phyloP scores from a whole-genome alignment of 2,329 filamentous ascomycete species.

The Cyphellophora attinorum region DNA sequence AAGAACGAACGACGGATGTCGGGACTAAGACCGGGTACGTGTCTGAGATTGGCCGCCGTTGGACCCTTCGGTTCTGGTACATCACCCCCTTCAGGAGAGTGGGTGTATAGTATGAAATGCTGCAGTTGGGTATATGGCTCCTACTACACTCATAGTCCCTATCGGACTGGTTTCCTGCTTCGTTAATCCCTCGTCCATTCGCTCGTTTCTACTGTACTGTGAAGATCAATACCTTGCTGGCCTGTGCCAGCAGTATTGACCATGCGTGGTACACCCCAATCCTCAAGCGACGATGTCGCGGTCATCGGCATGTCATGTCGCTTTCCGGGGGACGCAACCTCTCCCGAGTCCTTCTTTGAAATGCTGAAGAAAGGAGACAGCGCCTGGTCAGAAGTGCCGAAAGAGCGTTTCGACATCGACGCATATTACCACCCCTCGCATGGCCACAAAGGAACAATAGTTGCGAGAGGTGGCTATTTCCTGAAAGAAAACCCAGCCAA shows the following conservation, averaged over 20 bases:
- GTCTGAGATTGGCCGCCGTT: no score
- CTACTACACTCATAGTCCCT: no score
- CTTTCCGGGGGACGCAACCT: slow-evolving; percentile 18
- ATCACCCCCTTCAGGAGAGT: no score
- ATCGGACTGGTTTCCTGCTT: no score
- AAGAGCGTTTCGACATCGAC: slow-evolving; percentile 19
- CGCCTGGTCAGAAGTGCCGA: slow-evolving; percentile 15
- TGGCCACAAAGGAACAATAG: slow-evolving; percentile 7
- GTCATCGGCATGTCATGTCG: slow-evolving; percentile 19
- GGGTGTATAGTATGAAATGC: no score
- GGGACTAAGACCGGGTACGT: no score
- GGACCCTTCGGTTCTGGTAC: no score
- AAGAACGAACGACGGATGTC: no score
- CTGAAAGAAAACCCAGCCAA: slow-evolving; percentile 10
- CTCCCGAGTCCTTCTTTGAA: slow-evolving; percentile 16
- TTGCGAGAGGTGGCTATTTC: slow-evolving; percentile 15
- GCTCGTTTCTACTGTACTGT: no score
- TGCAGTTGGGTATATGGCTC: no score
- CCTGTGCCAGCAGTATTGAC: not conserved
- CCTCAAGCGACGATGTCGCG: slow-evolving; percentile 18
- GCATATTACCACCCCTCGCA: slow-evolving; percentile 17
- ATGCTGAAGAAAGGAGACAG: slow-evolving; percentile 11
- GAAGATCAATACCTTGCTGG: no score
- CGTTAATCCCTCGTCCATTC: no score
- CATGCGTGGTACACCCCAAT: not conserved